Percentiles rank a stretch among this genome's conserved stretches.
Evolutionary conservation across 2,329 filamentous ascomycete genomes (phyloP).

Genomic region (Neopestalotiopsis rosae): DNA sequence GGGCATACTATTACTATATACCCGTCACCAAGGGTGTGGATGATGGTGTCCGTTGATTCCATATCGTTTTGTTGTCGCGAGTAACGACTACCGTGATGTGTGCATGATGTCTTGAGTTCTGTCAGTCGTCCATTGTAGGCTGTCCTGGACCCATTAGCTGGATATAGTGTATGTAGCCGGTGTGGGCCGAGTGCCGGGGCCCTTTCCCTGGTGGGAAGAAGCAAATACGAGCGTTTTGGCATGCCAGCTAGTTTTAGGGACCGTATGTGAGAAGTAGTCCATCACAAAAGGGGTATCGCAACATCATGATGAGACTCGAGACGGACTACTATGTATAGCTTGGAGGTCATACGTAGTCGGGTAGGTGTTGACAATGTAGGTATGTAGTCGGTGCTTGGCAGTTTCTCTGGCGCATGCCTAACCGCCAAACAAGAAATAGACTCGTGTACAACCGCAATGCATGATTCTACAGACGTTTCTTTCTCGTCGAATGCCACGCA

Average conservation of each 20-base stretch:
- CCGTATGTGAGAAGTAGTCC: background rate
- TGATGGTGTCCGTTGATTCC: background rate
- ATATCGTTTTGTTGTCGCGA: background rate
- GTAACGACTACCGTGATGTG: background rate
- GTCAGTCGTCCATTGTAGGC: background rate
- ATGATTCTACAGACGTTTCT: background rate
- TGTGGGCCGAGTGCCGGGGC: background rate
- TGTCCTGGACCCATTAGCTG: background rate
- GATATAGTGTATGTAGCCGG: background rate
- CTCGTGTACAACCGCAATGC: slow-evolving; percentile 8
- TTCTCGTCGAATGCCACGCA: background rate
- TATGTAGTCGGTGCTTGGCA: background rate
- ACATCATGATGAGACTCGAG: background rate
- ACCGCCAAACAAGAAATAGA: slow-evolving; percentile 16
- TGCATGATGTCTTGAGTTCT: background rate
- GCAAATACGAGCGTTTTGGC: background rate
- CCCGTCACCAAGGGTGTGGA: background rate
- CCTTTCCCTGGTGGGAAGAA: background rate
- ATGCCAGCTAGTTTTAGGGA: background rate
- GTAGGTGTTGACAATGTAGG: background rate
- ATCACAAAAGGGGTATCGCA: background rate
- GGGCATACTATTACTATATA: background rate
- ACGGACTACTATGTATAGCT: background rate
- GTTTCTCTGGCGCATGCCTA: slow-evolving; percentile 6
- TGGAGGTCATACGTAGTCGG: background rate